Evolutionary conservation across 2,329 filamentous ascomycete genomes (phyloP), one percentile per base, ranked within the genome.

Genomic region (Geosmithia putterillii): DNA sequence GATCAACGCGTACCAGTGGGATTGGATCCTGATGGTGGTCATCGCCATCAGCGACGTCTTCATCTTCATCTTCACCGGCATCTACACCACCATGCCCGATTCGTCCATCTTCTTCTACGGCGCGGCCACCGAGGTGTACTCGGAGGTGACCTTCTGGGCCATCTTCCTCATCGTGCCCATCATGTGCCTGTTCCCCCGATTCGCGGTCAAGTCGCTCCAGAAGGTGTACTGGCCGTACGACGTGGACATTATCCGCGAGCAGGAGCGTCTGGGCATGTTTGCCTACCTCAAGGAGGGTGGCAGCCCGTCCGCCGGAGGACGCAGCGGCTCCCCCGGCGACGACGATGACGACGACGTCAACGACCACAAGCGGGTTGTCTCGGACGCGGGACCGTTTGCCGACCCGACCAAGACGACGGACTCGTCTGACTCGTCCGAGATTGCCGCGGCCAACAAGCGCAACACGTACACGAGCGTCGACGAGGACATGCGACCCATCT

Each of bases 1-100:
- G 50, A 80, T 96, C 67, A 98, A 98, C 64, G 94, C 86, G 1
- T 96, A 95, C 62, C 79, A 90, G 47, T 98, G 92, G 92, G 92
- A 98, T 61, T 98, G 90, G 90, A 71, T 98, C 54, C 94, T 94
- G 65, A 64, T 89, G 19, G 68, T 95, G 46, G 82, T 95, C 48
- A 83, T 94, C 42, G 64, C 65, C 20, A 74, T 96, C 60, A 95
- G 88, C 64, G 83, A 84, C 48, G 60, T 96, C 23, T 76, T 95
- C 54, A 78, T 96, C 56, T 98, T 88, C 71, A 83, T 94, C 67
- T 96, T 92, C 88, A 95, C 92, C 6, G 92, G 88, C 23, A 74
- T 94, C 34, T 98, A 94, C 65, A 74, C 74, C 0, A 61, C 71
- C 3, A 66, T 66, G 35, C 21, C 22, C 12, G 67, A 64, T 6